Evolutionary conservation across 495 filamentous ascomycete genomes (phyloP), one percentile per base, ranked within the genome.

Genomic region (Poronia punctata): DNA sequence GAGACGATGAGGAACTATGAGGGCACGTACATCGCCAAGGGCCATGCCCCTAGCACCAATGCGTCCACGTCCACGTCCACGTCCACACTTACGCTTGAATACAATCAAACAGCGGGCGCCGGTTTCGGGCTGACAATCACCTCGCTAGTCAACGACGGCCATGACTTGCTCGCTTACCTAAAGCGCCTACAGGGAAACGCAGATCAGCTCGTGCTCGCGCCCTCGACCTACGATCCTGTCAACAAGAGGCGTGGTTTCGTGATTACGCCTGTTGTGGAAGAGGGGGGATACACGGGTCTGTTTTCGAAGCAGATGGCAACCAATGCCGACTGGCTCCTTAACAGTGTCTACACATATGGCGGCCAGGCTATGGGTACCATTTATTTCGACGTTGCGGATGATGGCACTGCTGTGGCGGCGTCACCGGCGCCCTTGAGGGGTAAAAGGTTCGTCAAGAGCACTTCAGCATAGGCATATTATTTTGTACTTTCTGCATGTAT

Each of bases 71-170:
- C 25, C 7, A 35, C 22, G n/a, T 24, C 60, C 11, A 61, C 64
- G 27, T 57, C 59, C n/a, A 47, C 59, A 5, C 23, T 66, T 23
- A 56, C 58, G 2, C 29, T 68, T 23, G 22, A 39, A 26, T 32
- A 48, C 15, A 57, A 55, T n/a, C 17, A 53, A 15, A 51, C 55
- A 3, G 43, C 45, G 3, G 31, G 26, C 6, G 39, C 15, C 3
- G 50, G 48, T 4, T 48, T 49, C 6, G 65, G 61, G 5, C 42
- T 70, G 14, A 45, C 49, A 2, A 47, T 70, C 19, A 32, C 51
- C 11, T 28, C 38, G 5, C 67, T 58, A 53, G 48, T 67, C 18
- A 64, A 57, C 31, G 62, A 70, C 35, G 60, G 65, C 12, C 64
- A 60, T 22, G 45, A 62, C 25, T 42, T 60, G 17, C 38, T 66